phyloP scores from a whole-genome alignment of 495 filamentous ascomycete genomes.

The Aspergillus affinis region DNA sequence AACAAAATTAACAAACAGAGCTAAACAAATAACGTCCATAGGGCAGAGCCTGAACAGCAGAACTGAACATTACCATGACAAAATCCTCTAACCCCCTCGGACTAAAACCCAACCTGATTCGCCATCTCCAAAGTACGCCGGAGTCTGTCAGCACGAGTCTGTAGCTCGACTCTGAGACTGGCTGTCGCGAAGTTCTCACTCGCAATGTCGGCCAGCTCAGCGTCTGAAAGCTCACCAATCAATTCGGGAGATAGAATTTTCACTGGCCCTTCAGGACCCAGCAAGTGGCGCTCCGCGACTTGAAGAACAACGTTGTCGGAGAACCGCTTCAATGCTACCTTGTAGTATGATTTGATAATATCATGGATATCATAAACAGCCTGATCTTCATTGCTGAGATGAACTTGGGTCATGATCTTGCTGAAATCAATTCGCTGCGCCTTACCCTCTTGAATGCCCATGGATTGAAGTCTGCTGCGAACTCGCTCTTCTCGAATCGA shows the following conservation, averaged over 20 bases:
- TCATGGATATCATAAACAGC: conserved; percentile 41
- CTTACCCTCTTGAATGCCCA: background rate
- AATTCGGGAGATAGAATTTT: conserved; percentile 18
- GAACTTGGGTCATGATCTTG: background rate
- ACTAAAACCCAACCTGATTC: background rate
- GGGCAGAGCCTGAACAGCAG: too few relatives aligned
- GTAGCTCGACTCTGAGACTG: conserved; percentile 2
- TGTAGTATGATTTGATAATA: conserved; percentile 40
- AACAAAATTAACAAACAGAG: too few relatives aligned
- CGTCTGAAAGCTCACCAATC: conserved; percentile 27
- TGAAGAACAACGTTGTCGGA: conserved; percentile 29
- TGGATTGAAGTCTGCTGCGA: conserved; percentile 1
- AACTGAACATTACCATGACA: too few relatives aligned
- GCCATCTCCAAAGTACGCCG: conserved; percentile 1
- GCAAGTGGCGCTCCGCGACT: conserved; percentile 3
- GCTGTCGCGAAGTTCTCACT: conserved; percentile 34
- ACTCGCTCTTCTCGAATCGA: conserved; percentile 24
- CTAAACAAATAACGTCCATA: too few relatives aligned
- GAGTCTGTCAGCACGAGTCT: background rate
- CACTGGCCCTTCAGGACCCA: background rate
- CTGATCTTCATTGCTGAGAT: conserved; percentile 32
- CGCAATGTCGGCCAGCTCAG: conserved; percentile 38
- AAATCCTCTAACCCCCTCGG: too few relatives aligned
- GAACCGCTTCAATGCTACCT: conserved; percentile 33
- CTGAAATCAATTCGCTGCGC: too few relatives aligned